A percentile compares a stretch with the other conserved stretches of the same genome.
Conservation (phyloP, 2,329 filamentous ascomycete genomes). For the Fusarium sp. region DNA sequence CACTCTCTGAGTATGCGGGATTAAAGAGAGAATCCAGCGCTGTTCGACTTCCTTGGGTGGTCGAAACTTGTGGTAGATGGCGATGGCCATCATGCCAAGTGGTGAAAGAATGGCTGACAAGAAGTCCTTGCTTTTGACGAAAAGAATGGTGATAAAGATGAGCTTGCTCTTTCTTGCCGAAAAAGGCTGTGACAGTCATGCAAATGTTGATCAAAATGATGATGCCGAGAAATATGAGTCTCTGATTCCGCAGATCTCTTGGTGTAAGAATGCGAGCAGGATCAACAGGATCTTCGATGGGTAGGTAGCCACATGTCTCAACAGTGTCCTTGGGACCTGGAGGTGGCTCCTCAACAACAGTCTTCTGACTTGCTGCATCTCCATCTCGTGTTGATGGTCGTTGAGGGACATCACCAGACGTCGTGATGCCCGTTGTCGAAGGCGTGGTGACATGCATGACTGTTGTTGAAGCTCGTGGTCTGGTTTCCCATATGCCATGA, state of each 20-base stretch:
- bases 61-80: slow-evolving; percentile 11
- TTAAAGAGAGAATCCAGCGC: slow-evolving; percentile 37
- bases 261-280: slow-evolving; percentile 24
- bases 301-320: slow-evolving; percentile 29
- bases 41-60: slow-evolving; percentile 9
- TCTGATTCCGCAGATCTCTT: slow-evolving; percentile 31
- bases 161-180: slow-evolving; percentile 35
- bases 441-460: neutral
- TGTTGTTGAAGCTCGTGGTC: neutral
- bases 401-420: neutral
- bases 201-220: slow-evolving; percentile 32
- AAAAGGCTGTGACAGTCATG: slow-evolving; percentile 30
- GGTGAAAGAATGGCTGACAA: slow-evolving; percentile 33
- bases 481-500: neutral
- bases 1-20: slow-evolving; percentile 39
- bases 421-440: neutral
- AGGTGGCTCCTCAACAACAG: neutral
- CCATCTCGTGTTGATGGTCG: neutral
- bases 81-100: slow-evolving; percentile 9
- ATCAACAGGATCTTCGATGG: slow-evolving; percentile 32
- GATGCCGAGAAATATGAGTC: slow-evolving; percentile 22
- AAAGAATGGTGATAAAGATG: slow-evolving; percentile 24
- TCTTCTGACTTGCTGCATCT: neutral
- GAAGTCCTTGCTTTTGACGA: slow-evolving; percentile 42
- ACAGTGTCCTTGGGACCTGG: slow-evolving; percentile 9